Percentiles rank a stretch among this genome's conserved stretches.
phyloP scores from a whole-genome alignment of 306 rosid genomes.

The Cyclanthera cordifolia region DNA sequence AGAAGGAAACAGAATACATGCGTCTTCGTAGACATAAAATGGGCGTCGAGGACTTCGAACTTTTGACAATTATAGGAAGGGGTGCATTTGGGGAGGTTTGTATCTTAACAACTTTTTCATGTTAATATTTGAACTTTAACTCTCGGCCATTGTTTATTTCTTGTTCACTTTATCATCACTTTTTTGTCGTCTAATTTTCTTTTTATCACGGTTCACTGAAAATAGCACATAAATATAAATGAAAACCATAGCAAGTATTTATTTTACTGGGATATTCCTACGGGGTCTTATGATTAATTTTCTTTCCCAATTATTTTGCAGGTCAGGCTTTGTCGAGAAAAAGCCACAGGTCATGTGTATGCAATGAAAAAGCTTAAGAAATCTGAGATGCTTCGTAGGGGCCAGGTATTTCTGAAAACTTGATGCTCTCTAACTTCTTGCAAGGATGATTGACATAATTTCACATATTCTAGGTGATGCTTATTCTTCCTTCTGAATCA shows the following conservation, averaged over 20 bases:
- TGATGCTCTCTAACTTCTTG: neutral
- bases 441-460: neutral
- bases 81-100: conserved; percentile 89
- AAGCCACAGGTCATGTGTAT: conserved; percentile 63
- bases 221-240: neutral
- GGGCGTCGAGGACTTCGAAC: conserved; percentile 87
- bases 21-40: conserved; percentile 74
- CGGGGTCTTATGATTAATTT: neutral
- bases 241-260: neutral
- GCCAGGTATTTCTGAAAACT: conserved; percentile 36
- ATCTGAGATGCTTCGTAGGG: conserved; percentile 88
- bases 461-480: neutral
- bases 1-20: conserved; percentile 83
- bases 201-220: neutral
- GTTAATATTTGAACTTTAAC: neutral
- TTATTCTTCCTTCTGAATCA: neutral
- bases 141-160: neutral
- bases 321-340: conserved; percentile 83
- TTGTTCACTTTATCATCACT: neutral
- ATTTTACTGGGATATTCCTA: neutral
- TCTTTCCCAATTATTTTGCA: conserved; percentile 16
- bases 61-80: conserved; percentile 71
- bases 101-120: neutral
- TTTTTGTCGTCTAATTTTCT: neutral
- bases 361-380: conserved; percentile 91